Evolutionary conservation across 805 yeast genomes (phyloP).

Genomic region (Sugiyamaella qingdaonensis): DNA sequence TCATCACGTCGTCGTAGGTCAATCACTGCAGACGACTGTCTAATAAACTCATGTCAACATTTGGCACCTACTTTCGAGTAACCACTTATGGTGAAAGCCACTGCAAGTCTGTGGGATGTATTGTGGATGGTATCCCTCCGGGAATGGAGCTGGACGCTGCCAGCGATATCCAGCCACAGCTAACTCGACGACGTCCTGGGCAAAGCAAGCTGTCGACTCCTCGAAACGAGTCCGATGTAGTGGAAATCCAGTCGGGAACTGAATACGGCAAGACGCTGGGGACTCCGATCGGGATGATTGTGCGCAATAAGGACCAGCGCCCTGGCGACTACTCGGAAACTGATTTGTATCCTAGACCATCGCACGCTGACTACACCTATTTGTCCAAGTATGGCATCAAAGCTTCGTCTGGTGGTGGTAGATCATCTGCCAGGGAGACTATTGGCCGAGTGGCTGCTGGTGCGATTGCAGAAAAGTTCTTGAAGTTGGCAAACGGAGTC

Average conservation of each 20-base stretch:
- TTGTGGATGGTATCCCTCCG: slow-evolving; percentile 97
- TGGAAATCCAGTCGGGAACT: slow-evolving; percentile 90
- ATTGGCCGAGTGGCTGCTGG: slow-evolving; percentile 99
- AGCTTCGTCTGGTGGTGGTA: slow-evolving; percentile 95
- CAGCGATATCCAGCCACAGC: slow-evolving; percentile 89
- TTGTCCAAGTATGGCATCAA: slow-evolving; percentile 85
- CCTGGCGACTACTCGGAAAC: slow-evolving; percentile 95
- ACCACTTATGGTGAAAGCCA: slow-evolving; percentile 98
- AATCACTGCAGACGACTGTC: not conserved
- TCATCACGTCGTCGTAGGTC: not conserved
- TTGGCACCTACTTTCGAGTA: slow-evolving; percentile 61
- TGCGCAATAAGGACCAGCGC: slow-evolving; percentile 90
- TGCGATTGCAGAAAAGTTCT: slow-evolving; percentile 92
- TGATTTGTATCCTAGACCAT: slow-evolving; percentile 93
- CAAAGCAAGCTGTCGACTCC: slow-evolving; percentile 92
- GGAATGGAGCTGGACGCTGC: slow-evolving; percentile 74
- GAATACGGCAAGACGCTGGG: slow-evolving; percentile 89
- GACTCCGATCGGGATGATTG: slow-evolving; percentile 92
- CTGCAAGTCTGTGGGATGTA: slow-evolving; percentile 96
- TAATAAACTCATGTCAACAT: slow-evolving; percentile 58
- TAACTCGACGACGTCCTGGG: slow-evolving; percentile 96
- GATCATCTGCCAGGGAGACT: slow-evolving; percentile 96
- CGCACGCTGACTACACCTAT: slow-evolving; percentile 96
- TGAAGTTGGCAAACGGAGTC: slow-evolving; percentile 68
- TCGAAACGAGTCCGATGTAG: slow-evolving; percentile 89